These are phyloP conservation scores for Stagonosporopsis rhizophila DNA, from an alignment of 2,329 filamentous ascomycete genomes.

Conservation along the genomic window DNA sequence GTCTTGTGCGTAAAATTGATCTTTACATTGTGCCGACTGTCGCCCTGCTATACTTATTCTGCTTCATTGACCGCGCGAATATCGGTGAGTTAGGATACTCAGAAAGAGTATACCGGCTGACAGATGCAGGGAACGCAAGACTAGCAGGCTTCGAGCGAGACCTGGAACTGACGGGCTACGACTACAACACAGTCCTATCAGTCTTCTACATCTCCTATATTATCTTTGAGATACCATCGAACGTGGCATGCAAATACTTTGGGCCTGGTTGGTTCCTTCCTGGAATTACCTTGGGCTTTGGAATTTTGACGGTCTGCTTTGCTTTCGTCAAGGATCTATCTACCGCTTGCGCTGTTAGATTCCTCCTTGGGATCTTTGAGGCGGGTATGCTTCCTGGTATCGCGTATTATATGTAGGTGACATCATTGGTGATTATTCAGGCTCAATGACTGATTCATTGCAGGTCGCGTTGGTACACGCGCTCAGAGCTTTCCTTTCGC, in stretches of 20 bases:
- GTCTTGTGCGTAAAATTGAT: constrained; percentile 61
- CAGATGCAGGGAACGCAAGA: constrained; percentile 65
- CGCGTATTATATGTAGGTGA: constrained; percentile 67
- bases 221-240: constrained; percentile 72
- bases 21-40: constrained; percentile 68
- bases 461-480: constrained; percentile 67
- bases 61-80: constrained; percentile 74
- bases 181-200: constrained; percentile 72
- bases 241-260: constrained; percentile 69
- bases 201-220: constrained; percentile 75
- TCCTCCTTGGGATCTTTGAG: constrained; percentile 69
- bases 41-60: constrained; percentile 69
- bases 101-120: neutral
- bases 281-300: constrained; percentile 65
- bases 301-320: constrained; percentile 65
- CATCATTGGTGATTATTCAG: neutral
- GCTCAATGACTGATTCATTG: neutral
- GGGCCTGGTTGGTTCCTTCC: constrained; percentile 74
- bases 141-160: constrained; percentile 69
- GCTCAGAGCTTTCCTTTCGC: constrained; percentile 69
- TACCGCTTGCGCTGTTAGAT: constrained; percentile 65
- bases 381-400: constrained; percentile 74
- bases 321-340: constrained; percentile 65
- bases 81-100: constrained; percentile 58
- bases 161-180: constrained; percentile 63